Evolutionary conservation across 257 asterid species (phyloP).

Genomic region (Linaria vulgaris): DNA sequence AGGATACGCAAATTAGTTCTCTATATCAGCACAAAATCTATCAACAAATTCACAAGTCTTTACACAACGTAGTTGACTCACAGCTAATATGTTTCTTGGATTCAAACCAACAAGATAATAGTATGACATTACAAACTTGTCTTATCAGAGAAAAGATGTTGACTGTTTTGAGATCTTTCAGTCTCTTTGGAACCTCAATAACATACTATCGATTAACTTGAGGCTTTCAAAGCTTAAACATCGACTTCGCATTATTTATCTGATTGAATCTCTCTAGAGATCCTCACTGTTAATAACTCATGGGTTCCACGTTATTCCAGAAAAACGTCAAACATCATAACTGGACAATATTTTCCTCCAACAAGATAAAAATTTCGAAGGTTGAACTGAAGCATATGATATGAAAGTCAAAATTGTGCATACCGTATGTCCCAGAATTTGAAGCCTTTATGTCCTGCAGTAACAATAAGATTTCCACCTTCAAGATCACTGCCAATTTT

Average conservation of each 20-base stretch:
- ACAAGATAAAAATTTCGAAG: constrained; percentile 18
- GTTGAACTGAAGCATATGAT: neutral
- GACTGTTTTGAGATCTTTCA: neutral
- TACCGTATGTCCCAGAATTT: constrained; percentile 95
- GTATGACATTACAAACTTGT: neutral
- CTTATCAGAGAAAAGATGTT: neutral
- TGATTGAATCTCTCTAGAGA: neutral
- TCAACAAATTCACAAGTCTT: neutral
- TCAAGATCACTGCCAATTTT: constrained; percentile 61
- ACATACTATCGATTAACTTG: neutral
- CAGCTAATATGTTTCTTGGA: neutral
- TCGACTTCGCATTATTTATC: neutral
- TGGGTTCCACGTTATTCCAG: neutral
- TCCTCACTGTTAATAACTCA: neutral
- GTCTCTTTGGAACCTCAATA: neutral
- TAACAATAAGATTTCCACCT: constrained; percentile 54
- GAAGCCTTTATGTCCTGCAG: constrained; percentile 74
- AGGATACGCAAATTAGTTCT: neutral
- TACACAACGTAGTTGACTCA: neutral
- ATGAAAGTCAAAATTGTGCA: constrained; percentile 21
- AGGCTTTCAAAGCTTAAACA: neutral
- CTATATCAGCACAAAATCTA: neutral
- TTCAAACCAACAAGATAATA: constrained; percentile 2
- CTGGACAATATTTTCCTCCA: neutral
- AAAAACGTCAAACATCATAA: neutral